Percentiles rank a stretch among this genome's conserved stretches.
Conservation (phyloP, 176 grass and related monocot species). For the Paspalum vaginatum region DNA sequence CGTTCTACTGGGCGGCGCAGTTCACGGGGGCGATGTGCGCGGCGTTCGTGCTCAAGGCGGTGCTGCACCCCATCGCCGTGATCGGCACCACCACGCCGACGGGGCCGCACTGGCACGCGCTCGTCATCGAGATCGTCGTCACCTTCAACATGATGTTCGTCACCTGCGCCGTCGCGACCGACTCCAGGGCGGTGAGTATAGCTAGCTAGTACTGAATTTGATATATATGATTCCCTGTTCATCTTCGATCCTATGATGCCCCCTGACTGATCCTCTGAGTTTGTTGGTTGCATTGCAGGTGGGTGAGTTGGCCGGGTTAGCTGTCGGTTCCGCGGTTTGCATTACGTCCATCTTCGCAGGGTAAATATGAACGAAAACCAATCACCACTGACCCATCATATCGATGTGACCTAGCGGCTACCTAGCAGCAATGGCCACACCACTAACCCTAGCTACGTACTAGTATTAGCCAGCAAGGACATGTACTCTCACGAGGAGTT, state of each 20-base stretch:
- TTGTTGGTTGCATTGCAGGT: constrained; percentile 54
- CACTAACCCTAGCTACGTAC: too few relatives aligned
- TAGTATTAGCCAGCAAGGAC: background rate
- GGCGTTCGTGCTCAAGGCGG: constrained; percentile 69
- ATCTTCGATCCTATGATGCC: too few relatives aligned
- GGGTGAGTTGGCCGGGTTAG: constrained; percentile 99
- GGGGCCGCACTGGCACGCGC: constrained; percentile 70
- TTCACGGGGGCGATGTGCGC: constrained; percentile 79
- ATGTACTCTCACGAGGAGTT: background rate
- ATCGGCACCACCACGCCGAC: constrained; percentile 81
- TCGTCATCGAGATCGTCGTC: constrained; percentile 82
- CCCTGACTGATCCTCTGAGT: background rate
- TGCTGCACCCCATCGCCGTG: constrained; percentile 67
- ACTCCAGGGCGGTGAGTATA: constrained; percentile 79
- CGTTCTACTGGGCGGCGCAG: constrained; percentile 96
- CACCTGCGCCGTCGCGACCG: constrained; percentile 90
- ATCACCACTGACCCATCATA: background rate
- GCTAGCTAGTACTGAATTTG: too few relatives aligned
- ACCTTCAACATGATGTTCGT: constrained; percentile 99
- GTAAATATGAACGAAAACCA: constrained; percentile 60
- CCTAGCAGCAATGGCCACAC: background rate
- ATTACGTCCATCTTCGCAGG: constrained; percentile 99
- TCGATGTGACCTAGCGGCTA: too few relatives aligned
- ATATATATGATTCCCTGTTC: too few relatives aligned
- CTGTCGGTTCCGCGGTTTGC: constrained; percentile 97